phyloP scores from a whole-genome alignment of 331 rosid genomes.

The Prunus yedoensis region DNA sequence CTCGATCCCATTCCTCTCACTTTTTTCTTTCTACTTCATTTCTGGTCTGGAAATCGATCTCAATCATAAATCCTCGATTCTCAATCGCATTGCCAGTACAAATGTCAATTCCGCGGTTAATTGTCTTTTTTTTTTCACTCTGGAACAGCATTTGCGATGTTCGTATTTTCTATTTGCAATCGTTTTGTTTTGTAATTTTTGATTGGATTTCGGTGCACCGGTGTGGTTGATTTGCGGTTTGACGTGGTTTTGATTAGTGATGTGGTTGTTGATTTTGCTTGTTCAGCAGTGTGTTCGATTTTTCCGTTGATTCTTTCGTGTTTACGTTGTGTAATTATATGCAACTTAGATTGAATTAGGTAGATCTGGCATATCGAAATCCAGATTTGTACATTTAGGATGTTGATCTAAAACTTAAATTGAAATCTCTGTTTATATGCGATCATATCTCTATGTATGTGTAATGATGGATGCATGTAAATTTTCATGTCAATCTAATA shows the following conservation, averaged over 20 bases:
- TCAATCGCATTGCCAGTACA: neutral
- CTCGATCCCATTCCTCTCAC: slow-evolving; percentile 10
- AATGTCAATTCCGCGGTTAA: neutral
- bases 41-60: neutral
- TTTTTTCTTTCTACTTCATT: neutral
- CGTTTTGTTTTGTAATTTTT: neutral
- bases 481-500: neutral
- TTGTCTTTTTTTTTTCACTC: neutral
- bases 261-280: neutral
- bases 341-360: neutral
- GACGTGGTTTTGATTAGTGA: neutral
- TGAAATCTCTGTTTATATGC: neutral
- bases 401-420: slow-evolving; percentile 17
- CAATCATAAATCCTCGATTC: neutral
- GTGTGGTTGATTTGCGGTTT: slow-evolving; percentile 4
- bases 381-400: neutral
- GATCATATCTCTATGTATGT: neutral
- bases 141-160: neutral
- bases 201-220: neutral
- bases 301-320: neutral
- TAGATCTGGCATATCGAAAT: slow-evolving; percentile 46
- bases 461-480: neutral
- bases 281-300: neutral
- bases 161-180: neutral
- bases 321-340: neutral